Conservation (phyloP, 192 early-diverging fungal genomes). For the Dissophora ornata region DNA sequence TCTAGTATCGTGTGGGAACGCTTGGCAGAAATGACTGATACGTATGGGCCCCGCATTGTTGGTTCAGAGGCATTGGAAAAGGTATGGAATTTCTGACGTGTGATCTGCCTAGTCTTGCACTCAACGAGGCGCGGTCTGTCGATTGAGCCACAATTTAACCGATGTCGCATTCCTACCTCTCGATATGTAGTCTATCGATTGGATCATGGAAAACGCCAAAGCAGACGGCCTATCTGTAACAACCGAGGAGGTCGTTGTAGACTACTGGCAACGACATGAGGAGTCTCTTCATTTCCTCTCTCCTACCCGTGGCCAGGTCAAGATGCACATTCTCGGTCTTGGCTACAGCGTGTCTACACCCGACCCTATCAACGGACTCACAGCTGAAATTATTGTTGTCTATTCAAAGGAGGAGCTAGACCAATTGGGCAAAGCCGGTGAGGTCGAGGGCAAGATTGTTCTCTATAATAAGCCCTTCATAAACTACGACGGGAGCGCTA, state of each 20-base stretch:
- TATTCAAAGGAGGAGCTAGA: constrained; percentile 63
- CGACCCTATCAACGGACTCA: constrained; percentile 38
- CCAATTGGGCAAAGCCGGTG: constrained; percentile 47
- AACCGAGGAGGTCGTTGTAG: constrained; percentile 65
- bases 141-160: too few relatives aligned
- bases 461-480: constrained; percentile 58
- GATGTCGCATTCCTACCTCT: background rate
- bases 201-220: constrained; percentile 59
- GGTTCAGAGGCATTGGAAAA: constrained; percentile 59
- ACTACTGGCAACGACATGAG: constrained; percentile 58
- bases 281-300: constrained; percentile 61
- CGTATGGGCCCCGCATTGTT: constrained; percentile 66
- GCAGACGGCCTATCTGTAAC: constrained; percentile 53
- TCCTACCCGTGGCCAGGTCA: constrained; percentile 54
- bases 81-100: constrained; percentile 37
- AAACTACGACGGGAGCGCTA: constrained; percentile 9
- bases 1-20: constrained; percentile 58
- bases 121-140: too few relatives aligned
- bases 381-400: constrained; percentile 60
- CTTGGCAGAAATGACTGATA: constrained; percentile 71
- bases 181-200: constrained; percentile 44
- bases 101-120: background rate
- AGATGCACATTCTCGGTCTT: constrained; percentile 59
- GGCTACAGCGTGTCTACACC: constrained; percentile 59
- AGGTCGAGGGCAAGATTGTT: constrained; percentile 59